Base-by-base conservation (phyloP, 805 yeast genomes). In the Zygosaccharomyces kombuchaensis region DNA sequence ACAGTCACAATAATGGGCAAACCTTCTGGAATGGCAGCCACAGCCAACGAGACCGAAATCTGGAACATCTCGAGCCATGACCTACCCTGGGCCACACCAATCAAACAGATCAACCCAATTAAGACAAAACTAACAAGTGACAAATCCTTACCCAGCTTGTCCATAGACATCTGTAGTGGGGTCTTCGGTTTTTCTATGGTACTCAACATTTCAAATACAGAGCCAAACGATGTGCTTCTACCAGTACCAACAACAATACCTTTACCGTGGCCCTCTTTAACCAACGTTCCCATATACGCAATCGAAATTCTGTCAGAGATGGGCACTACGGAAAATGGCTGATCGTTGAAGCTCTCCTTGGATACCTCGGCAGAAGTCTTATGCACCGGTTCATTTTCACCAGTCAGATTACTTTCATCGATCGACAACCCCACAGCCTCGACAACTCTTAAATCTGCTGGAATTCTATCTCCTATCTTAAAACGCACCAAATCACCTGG, bases 11-110 rank as follows among this genome's bases (percentile, higher is more conserved):
- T 93, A 58, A 93, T 93, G 0, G 99, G 99, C 55, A 93, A 76
- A 44, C 99, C 99, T 68, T 93, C 99, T 4, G 99, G 99, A 57
- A 93, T 93, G 3, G 99, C 99, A 41, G 99, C 99, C 14, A 93
- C 99, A 2, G 99, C 99, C 51, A 93, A 74, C 1, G 97, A 89
- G 8, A 93, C 99, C 1, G 96, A 87, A 47, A 93, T 89, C 66
- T 91, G 96, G 69, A 93, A 91, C 97, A 95, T 93, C 52, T 93
- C 98, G 47, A 93, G 75, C 96, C 97, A 90, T 8, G 86, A 77
- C 51, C 95, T 84, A 40, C 99, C 98, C 70, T 93, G 96, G 39
- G 87, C 47, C 16, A 93, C 75, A 47, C 99, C 99, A 55, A 93
- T 75, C 17, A 93, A 60, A 58, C 96, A 91, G 60, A 93, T 93